Evolutionary conservation across 495 filamentous ascomycete species (phyloP), one percentile per base, ranked within the genome.

Genomic region (Penicillium malachiteum): DNA sequence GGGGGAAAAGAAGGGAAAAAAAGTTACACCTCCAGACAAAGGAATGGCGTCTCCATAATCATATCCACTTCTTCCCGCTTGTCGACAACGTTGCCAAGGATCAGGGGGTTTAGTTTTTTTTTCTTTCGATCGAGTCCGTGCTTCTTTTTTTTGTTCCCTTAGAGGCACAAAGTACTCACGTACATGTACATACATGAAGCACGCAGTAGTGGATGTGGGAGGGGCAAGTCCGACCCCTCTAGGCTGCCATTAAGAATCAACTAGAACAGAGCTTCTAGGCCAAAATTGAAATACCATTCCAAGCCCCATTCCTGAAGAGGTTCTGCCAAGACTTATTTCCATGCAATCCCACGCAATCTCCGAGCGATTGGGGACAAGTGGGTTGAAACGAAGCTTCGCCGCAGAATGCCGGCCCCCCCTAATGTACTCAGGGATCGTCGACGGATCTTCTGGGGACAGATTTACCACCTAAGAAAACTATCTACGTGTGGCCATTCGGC

Each of bases 341-440:
- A 1, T 5, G 32, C 16, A 39, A 40, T 49, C 57, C 50, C 55
- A 55, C 57, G 49, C 45, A 64, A 57, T 59, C 60, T 53, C 45
- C 53, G 32, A 43, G 57, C 38, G 45, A 30, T 52, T 43, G 46
- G 56, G 50, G 50, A 35, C 13, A 26, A 43, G 42, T 26, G 39
- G 41, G 26, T 47, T n/a, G 41, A 17, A 43, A 43, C 51, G 26
- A 58, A 65, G 59, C 53, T 63, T 60, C 42, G 38, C 7, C 30
- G 35, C 11, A 14, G 49, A 10, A 31, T 10, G 10, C 16, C 14
- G 14, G n/a, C n/a, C 14, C n/a, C n/a, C n/a, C n/a, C 17, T 35
- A 16, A 43, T 8, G 10, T 43, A n/a, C 13, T 42, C 5, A 43
- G 40, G 13, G 14, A 12, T 43, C 9, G 7, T n/a, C 17, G 40